A percentile compares a stretch with the other conserved stretches of the same genome.
Evolutionary conservation across 139 green algal genomes (phyloP).

Genomic region (Raphidocelis subcapitata): DNA sequence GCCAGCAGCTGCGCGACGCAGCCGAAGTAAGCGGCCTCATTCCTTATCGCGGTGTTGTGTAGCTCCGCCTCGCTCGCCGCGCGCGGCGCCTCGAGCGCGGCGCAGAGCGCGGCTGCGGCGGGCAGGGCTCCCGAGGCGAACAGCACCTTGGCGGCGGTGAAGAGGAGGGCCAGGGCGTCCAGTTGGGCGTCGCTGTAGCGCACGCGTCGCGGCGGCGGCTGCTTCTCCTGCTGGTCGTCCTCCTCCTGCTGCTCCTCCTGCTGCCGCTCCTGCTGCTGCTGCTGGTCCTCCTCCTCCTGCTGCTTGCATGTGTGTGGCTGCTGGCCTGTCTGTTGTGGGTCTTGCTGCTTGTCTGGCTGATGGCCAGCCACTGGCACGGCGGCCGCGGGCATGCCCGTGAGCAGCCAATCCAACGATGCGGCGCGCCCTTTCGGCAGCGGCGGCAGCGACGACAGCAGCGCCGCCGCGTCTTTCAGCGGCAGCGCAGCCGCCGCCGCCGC

Average conservation of each 20-base stretch:
- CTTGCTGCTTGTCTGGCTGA: too few species aligned
- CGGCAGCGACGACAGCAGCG: neutral
- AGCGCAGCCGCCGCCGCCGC: neutral
- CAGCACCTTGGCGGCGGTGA: constrained; percentile 65
- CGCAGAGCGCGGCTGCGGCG: constrained; percentile 14
- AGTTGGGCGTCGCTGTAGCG: constrained; percentile 23
- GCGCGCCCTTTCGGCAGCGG: neutral
- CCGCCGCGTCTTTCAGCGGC: neutral
- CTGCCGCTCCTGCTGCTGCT: too few species aligned
- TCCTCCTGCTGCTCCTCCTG: too few species aligned
- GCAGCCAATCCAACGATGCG: neutral
- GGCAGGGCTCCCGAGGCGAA: constrained; percentile 58
- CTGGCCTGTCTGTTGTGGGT: too few species aligned
- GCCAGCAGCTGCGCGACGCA: constrained; percentile 65
- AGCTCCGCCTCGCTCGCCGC: constrained; percentile 44
- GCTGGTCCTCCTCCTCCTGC: too few species aligned
- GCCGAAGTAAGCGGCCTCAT: constrained; percentile 81
- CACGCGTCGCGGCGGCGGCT: neutral
- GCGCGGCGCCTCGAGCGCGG: constrained; percentile 27
- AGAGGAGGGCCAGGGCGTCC: constrained; percentile 59
- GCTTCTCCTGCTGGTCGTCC: neutral
- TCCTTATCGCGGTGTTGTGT: constrained; percentile 78
- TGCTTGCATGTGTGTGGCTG: too few species aligned
- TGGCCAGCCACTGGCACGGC: too few species aligned
- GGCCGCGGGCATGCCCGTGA: too few species aligned